Evolutionary conservation across 805 yeast species (phyloP), one percentile per base, ranked within the genome.

Genomic region (Suhomyces xylopsoci): DNA sequence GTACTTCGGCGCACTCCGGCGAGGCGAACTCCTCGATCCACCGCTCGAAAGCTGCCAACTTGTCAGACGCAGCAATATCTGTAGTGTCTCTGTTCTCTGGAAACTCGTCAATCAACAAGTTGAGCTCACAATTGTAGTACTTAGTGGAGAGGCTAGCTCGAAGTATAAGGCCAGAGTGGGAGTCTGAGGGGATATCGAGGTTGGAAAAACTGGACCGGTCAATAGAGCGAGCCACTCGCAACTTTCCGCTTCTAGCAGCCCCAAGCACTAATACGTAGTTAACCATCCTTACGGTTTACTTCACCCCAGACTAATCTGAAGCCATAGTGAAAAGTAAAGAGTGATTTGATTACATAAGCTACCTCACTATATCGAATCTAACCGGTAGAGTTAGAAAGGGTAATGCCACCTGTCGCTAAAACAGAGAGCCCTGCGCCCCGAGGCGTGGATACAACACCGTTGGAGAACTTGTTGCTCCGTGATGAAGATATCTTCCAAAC

Each of bases 211-310:
- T 19, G n/a, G 42, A n/a, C 25, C 9, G 38, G 36, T 30, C 49
- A n/a, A 47, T 47, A n/a, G 10, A 24, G 6, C 58, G 65, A 2
- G 64, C 68, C 6, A 60, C 55, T 36, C 68, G 59, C 54, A 76
- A 45, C 52, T 80, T 79, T 4, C 79, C 80, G 1, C 74, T 62
- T 14, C 64, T 55, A 0, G 79, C 77, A 1, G 76, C 64, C 1
- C 85, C 84, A 14, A 79, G 60, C 4, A 81, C 58, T 51, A 81
- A 63, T 17, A 81, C 71, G 53, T 77, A 76, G 58, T 78, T 78
- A 5, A 55, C 25, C 55, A 58, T 57, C 48, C 5, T 20, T 22
- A 26, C 28, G 7, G 36, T 32, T 17, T n/a, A 26, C 10, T 26
- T 26, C 25, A 22, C 25, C 22, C 25, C 7, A 22, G 25, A 22